phyloP scores from a whole-genome alignment of 2,329 filamentous ascomycete genomes.

The Anthostomella pinea region DNA sequence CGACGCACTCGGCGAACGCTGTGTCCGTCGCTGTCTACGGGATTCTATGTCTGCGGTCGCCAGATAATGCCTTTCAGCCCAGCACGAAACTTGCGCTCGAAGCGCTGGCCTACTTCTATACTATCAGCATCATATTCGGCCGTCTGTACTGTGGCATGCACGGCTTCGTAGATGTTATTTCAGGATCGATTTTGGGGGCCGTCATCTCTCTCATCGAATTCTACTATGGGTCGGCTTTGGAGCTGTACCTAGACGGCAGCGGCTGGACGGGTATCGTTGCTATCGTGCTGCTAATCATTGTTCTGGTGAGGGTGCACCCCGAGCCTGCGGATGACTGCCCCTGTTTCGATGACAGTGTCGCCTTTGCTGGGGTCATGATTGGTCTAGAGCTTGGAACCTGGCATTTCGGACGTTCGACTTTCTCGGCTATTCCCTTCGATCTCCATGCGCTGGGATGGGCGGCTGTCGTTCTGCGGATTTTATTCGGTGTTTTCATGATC shows the following conservation, averaged over 20 bases:
- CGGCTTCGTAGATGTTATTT: slow-evolving; percentile 85
- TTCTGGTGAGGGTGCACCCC: slow-evolving; percentile 84
- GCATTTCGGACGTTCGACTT: slow-evolving; percentile 65
- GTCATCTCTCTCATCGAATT: slow-evolving; percentile 59
- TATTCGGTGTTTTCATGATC: slow-evolving; percentile 77
- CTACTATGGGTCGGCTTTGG: slow-evolving; percentile 59
- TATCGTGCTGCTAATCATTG: slow-evolving; percentile 63
- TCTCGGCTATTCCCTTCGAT: slow-evolving; percentile 56
- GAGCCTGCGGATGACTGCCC: slow-evolving; percentile 96
- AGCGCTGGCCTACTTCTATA: slow-evolving; percentile 75
- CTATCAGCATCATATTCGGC: slow-evolving; percentile 83
- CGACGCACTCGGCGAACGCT: slow-evolving; percentile 94
- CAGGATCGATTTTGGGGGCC: slow-evolving; percentile 76
- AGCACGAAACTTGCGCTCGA: slow-evolving; percentile 63
- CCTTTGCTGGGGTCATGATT: slow-evolving; percentile 87
- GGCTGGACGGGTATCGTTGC: slow-evolving; percentile 63
- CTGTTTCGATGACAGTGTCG: slow-evolving; percentile 93
- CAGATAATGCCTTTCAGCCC: slow-evolving; percentile 59
- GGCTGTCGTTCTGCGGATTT: slow-evolving; percentile 63
- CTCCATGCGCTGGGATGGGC: slow-evolving; percentile 64
- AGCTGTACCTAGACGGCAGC: slow-evolving; percentile 66
- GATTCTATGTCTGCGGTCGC: slow-evolving; percentile 65
- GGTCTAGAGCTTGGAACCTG: slow-evolving; percentile 80
- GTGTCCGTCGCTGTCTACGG: slow-evolving; percentile 89
- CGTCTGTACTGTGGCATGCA: slow-evolving; percentile 98